phyloP scores from a whole-genome alignment of 2,329 filamentous ascomycete species.

The Sporothrix phasma region DNA sequence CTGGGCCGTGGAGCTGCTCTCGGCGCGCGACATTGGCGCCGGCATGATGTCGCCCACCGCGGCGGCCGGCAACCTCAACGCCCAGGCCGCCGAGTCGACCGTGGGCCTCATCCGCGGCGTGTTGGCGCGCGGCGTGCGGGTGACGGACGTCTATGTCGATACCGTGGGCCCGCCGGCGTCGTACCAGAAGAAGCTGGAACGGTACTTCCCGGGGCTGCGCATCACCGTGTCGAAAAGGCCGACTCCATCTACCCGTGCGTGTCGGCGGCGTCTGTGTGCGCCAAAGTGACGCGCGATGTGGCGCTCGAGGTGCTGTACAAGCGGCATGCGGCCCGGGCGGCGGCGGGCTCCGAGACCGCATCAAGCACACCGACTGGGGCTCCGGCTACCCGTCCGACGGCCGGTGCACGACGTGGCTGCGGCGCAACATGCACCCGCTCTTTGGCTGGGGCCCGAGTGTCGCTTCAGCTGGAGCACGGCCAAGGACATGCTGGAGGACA shows the following conservation, averaged over 20 bases:
- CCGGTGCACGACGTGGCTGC: conserved; percentile 72
- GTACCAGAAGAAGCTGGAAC: conserved; percentile 78
- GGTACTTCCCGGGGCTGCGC: conserved; percentile 66
- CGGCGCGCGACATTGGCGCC: conserved; percentile 71
- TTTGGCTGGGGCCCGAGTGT: conserved; percentile 94
- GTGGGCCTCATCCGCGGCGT: conserved; percentile 71
- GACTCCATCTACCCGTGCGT: conserved; percentile 89
- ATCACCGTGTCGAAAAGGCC: conserved; percentile 83
- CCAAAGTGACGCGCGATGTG: conserved; percentile 89
- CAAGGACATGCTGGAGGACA: conserved; percentile 78
- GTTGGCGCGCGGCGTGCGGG: conserved; percentile 65
- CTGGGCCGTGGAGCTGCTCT: conserved; percentile 74
- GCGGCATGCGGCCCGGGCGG: conserved; percentile 9
- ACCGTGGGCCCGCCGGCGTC: conserved; percentile 75
- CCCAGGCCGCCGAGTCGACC: conserved; percentile 89
- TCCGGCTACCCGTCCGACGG: conserved; percentile 89
- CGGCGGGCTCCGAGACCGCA: too few species aligned
- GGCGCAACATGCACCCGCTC: conserved; percentile 75
- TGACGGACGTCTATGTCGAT: conserved; percentile 88
- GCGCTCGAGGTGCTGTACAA: conserved; percentile 72
- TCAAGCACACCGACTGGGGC: conserved; percentile 52
- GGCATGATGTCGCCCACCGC: conserved; percentile 60
- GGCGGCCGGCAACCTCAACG: conserved; percentile 77
- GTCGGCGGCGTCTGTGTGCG: conserved; percentile 85
- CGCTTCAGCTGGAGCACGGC: conserved; percentile 93